Evolutionary conservation across 371 early-diverging fungal genomes (phyloP), one percentile per base, ranked within the genome.

Genomic region (Phascolomyces articulosus): DNA sequence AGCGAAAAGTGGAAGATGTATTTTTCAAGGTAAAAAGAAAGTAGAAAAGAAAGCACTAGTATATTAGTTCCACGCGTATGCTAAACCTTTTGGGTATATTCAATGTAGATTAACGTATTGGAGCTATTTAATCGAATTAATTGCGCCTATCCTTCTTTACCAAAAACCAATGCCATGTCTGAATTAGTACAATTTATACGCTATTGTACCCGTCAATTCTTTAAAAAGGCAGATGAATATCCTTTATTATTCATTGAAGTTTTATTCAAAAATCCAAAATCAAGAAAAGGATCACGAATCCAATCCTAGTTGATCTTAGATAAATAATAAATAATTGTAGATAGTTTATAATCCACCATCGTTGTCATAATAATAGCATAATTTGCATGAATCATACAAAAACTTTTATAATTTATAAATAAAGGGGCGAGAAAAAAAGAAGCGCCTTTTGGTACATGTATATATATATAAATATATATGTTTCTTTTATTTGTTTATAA

Each of bases 91-190:
- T n/a, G 6, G 47, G 16, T 8, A n/a, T 20, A 21, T 24, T 60
- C 29, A 29, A n/a, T 28, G 15, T 40, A 80, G 85, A 66, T 87
- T 10, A 86, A 89, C 11, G 77, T 81, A 0, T 41, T 92, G 48
- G 83, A 88, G 1, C 75, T 90, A 6, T 90, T 92, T 59, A 85
- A 87, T 64, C 82, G 76, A 2, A 87, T 92, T 49, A 55, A 88
- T 11, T 60, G 58, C 13, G 70, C 78, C 23, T 27, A 57, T 10
- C 62, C 47, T 15, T 27, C 41, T 6, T 29, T 83, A 49, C 76
- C 75, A 11, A 51, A 65, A 4, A 74, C 80, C 4, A 27, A 62
- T 7, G 75, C 80, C 0, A 77, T 75, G 24, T 60, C 48, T 34
- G 85, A 89, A 41, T 70, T 92, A 21, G 49, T 68, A 8, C 73